Evolutionary conservation across 257 asterid species (phyloP).

Genomic region (Rauvolfia tetraphylla): DNA sequence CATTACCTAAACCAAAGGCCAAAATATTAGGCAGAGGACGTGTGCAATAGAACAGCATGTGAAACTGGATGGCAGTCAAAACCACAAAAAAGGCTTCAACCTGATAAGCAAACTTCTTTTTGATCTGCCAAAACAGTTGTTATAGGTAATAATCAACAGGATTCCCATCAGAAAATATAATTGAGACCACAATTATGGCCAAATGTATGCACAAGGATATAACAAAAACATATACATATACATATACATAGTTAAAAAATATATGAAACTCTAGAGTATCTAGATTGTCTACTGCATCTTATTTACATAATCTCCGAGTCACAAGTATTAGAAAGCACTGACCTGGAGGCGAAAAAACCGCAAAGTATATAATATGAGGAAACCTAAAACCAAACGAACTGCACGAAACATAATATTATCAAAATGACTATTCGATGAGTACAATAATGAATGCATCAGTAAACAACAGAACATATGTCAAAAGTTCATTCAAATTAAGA

Average conservation of each 20-base stretch:
- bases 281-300: neutral
- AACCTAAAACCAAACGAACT: conserved; percentile 87
- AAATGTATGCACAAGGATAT: neutral
- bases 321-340: neutral
- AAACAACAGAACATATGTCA: neutral
- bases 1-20: conserved; percentile 87
- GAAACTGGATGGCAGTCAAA: conserved; percentile 83
- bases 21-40: conserved; percentile 94
- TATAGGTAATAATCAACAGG: neutral
- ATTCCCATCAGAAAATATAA: neutral
- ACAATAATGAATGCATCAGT: neutral
- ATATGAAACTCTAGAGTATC: neutral
- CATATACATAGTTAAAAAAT: neutral
- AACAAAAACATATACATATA: neutral
- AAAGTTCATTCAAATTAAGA: neutral
- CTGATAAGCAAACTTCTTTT: conserved; percentile 76
- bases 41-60: conserved; percentile 86
- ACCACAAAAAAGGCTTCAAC: conserved; percentile 87
- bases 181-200: neutral
- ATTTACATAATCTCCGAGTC: neutral
- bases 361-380: conserved; percentile 57
- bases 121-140: conserved; percentile 49
- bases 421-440: conserved; percentile 9
- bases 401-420: conserved; percentile 27
- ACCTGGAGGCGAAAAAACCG: conserved; percentile 85